These are phyloP conservation scores for Fusarium sp. DNA, from an alignment of 2,329 filamentous ascomycete genomes.

Conservation along the genomic window DNA sequence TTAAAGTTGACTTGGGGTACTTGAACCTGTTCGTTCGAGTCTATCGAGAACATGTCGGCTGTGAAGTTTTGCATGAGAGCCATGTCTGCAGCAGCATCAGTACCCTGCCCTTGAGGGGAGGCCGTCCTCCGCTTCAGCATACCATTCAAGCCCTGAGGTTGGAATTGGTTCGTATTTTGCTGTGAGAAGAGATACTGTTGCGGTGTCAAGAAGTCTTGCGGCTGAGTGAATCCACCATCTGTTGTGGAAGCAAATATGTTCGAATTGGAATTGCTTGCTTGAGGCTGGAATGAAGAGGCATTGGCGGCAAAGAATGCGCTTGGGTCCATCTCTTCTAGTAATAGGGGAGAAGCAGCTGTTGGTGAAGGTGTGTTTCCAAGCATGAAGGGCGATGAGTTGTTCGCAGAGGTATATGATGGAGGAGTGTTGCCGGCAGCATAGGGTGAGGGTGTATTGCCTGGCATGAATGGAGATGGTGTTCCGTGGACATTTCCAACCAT, in stretches of 20 bases:
- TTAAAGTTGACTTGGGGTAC: conserved; percentile 47
- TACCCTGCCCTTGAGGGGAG: conserved; percentile 19
- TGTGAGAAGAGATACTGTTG: conserved; percentile 53
- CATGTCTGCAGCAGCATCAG: conserved; percentile 43
- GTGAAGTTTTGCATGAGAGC: conserved; percentile 48
- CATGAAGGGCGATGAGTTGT: conserved; percentile 28
- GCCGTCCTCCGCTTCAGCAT: conserved; percentile 24
- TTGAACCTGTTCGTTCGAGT: conserved; percentile 39
- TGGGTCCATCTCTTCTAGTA: conserved; percentile 52
- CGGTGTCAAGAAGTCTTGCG: conserved; percentile 49
- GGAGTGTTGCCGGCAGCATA: conserved; percentile 37
- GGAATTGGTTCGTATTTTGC: conserved; percentile 39
- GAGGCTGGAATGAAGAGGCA: conserved; percentile 45
- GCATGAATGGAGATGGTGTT: conserved; percentile 25
- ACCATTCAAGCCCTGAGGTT: conserved; percentile 40
- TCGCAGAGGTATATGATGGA: conserved; percentile 12
- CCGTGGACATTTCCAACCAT: conserved; percentile 53
- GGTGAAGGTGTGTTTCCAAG: conserved; percentile 42
- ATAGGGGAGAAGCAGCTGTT: conserved; percentile 54
- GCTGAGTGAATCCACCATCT: conserved; percentile 47
- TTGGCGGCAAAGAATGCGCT: conserved; percentile 48
- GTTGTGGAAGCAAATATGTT: conserved; percentile 47
- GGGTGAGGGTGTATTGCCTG: conserved; percentile 13
- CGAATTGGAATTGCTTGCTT: conserved; percentile 29
- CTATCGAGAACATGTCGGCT: conserved; percentile 43